phyloP scores from a whole-genome alignment of 1,139 yeast species.

The Nakaseomyces kungkrabaensis region DNA sequence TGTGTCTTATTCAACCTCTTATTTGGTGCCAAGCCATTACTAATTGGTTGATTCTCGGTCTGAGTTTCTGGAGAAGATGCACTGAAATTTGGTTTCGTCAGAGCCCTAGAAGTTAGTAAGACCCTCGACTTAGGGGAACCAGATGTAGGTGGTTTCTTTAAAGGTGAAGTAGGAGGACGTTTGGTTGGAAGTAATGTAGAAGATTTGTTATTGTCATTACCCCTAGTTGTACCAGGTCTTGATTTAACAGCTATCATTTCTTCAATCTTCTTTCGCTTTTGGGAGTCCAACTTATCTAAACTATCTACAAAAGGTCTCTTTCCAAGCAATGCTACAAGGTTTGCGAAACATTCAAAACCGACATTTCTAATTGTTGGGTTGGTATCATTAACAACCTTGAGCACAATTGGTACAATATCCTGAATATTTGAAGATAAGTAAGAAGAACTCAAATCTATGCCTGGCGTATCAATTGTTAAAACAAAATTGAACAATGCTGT shows the following conservation, averaged over 20 bases:
- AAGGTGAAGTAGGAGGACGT: constrained; percentile 58
- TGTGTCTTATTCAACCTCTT: not conserved
- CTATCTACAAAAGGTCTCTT: constrained; percentile 39
- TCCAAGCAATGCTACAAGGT: constrained; percentile 68
- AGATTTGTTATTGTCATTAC: not conserved
- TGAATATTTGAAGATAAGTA: constrained; percentile 30
- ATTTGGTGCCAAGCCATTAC: not conserved
- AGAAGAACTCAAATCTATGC: constrained; percentile 17
- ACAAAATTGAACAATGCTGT: constrained; percentile 59
- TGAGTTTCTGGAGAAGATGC: constrained; percentile 20
- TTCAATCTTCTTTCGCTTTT: constrained; percentile 56
- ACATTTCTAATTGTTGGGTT: constrained; percentile 78
- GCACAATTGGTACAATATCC: constrained; percentile 27
- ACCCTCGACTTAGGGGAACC: constrained; percentile 14
- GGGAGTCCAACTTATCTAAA: constrained; percentile 65
- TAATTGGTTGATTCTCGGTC: not conserved
- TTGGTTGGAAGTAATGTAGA: constrained; percentile 44
- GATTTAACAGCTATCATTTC: constrained; percentile 33
- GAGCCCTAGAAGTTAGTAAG: constrained; percentile 14
- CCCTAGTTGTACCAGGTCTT: constrained; percentile 1
- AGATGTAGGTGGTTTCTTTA: constrained; percentile 31
- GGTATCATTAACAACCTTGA: constrained; percentile 63
- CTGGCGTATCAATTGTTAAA: constrained; percentile 44
- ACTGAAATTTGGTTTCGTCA: constrained; percentile 8
- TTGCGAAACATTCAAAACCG: constrained; percentile 73